Conservation (phyloP, 2,329 filamentous ascomycete species). For the Pseudofabraea citricarpa region DNA sequence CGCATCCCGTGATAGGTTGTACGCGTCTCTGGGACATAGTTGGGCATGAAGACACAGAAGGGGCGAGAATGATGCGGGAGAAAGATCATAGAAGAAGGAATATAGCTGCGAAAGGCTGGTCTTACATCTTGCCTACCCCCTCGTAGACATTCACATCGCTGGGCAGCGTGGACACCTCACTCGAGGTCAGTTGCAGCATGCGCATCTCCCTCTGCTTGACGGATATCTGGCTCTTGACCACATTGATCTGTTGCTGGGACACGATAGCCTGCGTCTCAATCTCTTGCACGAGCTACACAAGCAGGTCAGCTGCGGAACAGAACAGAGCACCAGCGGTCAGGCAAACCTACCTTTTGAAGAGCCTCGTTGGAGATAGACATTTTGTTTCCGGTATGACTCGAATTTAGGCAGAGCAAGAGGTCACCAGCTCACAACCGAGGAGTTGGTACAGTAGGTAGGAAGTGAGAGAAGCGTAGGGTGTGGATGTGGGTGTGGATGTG, state of each 20-base stretch:
- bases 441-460: no score
- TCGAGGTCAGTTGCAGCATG: slow-evolving; percentile 80
- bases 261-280: slow-evolving; percentile 86
- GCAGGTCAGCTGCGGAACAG: slow-evolving; percentile 4
- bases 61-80: slow-evolving; percentile 7
- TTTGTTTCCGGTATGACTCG: slow-evolving; percentile 27
- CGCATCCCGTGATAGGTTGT: slow-evolving; percentile 1
- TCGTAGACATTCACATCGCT: slow-evolving; percentile 80
- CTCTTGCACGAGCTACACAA: slow-evolving; percentile 74
- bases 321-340: neutral
- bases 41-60: slow-evolving; percentile 11
- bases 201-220: slow-evolving; percentile 85
- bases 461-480: no score
- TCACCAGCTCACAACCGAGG: no score
- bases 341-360: slow-evolving; percentile 70
- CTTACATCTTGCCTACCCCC: slow-evolving; percentile 94
- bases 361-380: slow-evolving; percentile 97
- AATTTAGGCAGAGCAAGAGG: no score
- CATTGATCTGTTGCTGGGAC: slow-evolving; percentile 86
- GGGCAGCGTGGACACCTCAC: slow-evolving; percentile 74
- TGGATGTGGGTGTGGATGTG: no score
- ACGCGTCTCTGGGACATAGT: no score
- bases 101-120: slow-evolving; percentile 10
- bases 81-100: slow-evolving; percentile 3
- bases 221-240: slow-evolving; percentile 79